These are phyloP conservation scores for Pyrenochaeta sp. DNA, from an alignment of 2,329 filamentous ascomycete genomes.

Conservation along the genomic window DNA sequence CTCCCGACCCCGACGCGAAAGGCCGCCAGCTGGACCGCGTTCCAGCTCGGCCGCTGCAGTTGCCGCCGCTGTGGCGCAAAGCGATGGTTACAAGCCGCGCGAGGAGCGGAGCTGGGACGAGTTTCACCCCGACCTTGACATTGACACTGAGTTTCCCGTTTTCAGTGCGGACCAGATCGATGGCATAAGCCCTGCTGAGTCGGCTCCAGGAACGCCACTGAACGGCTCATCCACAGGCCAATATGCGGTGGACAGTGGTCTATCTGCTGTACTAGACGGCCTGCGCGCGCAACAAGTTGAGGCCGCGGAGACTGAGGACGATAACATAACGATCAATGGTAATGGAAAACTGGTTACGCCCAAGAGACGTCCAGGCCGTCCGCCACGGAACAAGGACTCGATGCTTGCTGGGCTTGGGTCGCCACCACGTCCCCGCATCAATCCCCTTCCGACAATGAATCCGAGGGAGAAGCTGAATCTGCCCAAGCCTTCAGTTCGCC, in stretches of 20 bases:
- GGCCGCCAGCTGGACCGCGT: slow-evolving; percentile 65
- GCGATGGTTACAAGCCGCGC: slow-evolving; percentile 94
- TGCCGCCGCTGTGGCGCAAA: slow-evolving; percentile 86
- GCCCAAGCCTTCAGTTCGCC: slow-evolving; percentile 77
- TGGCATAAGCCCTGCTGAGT: slow-evolving; percentile 62
- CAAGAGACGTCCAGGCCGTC: slow-evolving; percentile 69
- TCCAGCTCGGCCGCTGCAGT: slow-evolving; percentile 90
- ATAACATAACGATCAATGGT: slow-evolving; percentile 17
- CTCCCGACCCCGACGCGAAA: slow-evolving; percentile 48
- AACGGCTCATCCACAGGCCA: slow-evolving; percentile 37
- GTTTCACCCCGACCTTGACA: slow-evolving; percentile 94
- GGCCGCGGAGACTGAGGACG: slow-evolving; percentile 30
- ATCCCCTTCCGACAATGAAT: slow-evolving; percentile 81
- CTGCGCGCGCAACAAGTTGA: slow-evolving; percentile 42
- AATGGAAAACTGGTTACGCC: slow-evolving; percentile 48
- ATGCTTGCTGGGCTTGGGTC: slow-evolving; percentile 69
- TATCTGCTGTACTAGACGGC: slow-evolving; percentile 46
- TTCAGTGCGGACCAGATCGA: slow-evolving; percentile 88
- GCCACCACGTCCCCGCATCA: slow-evolving; percentile 69
- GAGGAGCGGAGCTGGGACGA: slow-evolving; percentile 98
- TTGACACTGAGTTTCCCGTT: slow-evolving; percentile 79
- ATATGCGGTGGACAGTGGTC: slow-evolving; percentile 44
- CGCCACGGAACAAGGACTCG: slow-evolving; percentile 68
- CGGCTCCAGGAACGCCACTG: slow-evolving; percentile 58
- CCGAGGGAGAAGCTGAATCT: slow-evolving; percentile 81